Evolutionary conservation across 2,329 filamentous ascomycete genomes (phyloP).

Genomic region (Beauveria bassiana): DNA sequence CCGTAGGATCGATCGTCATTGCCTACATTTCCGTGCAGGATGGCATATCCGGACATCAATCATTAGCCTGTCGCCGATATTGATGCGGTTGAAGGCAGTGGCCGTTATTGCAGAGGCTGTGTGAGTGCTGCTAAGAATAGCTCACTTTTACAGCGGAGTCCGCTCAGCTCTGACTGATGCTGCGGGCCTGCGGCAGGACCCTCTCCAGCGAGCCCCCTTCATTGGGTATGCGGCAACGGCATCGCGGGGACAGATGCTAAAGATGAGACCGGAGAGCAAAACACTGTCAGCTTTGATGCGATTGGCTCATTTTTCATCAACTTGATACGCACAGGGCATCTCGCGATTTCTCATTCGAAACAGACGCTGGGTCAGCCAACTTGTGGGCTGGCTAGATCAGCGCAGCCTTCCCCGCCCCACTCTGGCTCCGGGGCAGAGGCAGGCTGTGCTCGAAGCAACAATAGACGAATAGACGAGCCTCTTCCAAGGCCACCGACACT

Average conservation of each 20-base stretch:
- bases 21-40: too few relatives aligned
- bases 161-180: neutral
- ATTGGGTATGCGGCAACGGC: neutral
- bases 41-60: too few relatives aligned
- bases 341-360: neutral
- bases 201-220: neutral
- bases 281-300: neutral
- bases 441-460: neutral
- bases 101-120: neutral
- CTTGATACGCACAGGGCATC: neutral
- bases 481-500: neutral
- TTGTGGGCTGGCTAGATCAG: too few relatives aligned
- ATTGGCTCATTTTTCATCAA: neutral
- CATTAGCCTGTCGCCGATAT: too few relatives aligned
- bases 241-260: too few relatives aligned
- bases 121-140: constrained; percentile 8
- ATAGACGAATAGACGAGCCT: neutral
- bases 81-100: neutral
- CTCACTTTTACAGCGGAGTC: neutral
- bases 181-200: too few relatives aligned
- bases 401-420: neutral
- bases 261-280: neutral
- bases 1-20: too few relatives aligned
- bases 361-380: constrained; percentile 6
- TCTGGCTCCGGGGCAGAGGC: neutral